A percentile compares a stretch with the other conserved stretches of the same genome.
Evolutionary conservation across 306 rosid genomes (phyloP).

Genomic region (Acacia confusa): DNA sequence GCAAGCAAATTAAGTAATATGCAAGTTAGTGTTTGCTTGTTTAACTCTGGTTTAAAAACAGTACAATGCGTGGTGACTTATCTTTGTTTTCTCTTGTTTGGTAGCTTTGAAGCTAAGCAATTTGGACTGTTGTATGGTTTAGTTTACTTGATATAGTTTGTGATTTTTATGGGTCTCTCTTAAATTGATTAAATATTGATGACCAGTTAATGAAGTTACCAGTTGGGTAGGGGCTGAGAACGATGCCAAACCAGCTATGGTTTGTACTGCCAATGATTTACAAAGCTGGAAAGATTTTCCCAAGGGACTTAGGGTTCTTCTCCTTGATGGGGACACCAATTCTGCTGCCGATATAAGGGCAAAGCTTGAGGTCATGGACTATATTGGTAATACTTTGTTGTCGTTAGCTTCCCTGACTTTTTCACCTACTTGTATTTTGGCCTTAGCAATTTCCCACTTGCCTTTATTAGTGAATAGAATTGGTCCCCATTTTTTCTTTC

Average conservation of each 20-base stretch:
- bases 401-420: constrained; percentile 15
- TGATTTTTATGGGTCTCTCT: constrained; percentile 39
- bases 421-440: constrained; percentile 29
- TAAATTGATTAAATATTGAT: constrained; percentile 41
- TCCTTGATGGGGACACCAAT: constrained; percentile 71
- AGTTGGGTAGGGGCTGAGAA: constrained; percentile 51
- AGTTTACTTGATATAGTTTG: constrained; percentile 39
- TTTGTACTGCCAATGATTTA: constrained; percentile 92
- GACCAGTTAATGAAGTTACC: constrained; percentile 34
- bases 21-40: constrained; percentile 25
- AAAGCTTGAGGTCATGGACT: constrained; percentile 88
- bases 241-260: constrained; percentile 99
- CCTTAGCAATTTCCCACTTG: constrained; percentile 27
- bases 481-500: constrained; percentile 39
- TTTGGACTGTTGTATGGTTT: constrained; percentile 9
- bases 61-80: neutral
- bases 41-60: neutral
- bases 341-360: constrained; percentile 74
- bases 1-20: constrained; percentile 21
- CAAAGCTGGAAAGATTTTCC: constrained; percentile 96
- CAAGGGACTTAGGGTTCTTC: constrained; percentile 89
- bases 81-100: neutral
- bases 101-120: neutral
- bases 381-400: constrained; percentile 55
- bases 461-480: constrained; percentile 29